Evolutionary conservation across 192 early-diverging fungal species (phyloP), one percentile per base, ranked within the genome.

Genomic region (Diversispora eburnea): DNA sequence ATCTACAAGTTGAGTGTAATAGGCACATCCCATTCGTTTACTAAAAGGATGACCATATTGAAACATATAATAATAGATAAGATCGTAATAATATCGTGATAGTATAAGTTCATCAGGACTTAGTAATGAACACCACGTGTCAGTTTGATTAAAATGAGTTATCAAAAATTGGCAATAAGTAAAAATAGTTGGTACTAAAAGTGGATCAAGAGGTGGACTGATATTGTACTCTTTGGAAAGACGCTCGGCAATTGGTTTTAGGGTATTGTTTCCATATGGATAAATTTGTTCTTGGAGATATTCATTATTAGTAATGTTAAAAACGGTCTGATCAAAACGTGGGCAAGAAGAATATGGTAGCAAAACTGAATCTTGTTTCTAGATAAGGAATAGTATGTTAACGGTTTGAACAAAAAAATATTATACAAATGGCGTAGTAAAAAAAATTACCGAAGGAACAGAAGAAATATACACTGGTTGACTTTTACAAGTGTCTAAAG

Each of bases 1-100:
- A n/a, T n/a, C n/a, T n/a, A n/a, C n/a, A n/a, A 46, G 42, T 64
- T 64, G 62, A 45, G 62, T 64, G 19, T 8, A n/a, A n/a, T 46
- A 64, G 8, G 15, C n/a, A 22, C 60, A 62, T 3, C 60, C 42
- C 8, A 62, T 0, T 62, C 15, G 8, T 42, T 41, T 0, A 42
- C 42, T 62, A 42, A 62, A 17, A 62, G 60, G 60, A 45, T 62
- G 0, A 25, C 60, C 60, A 62, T 62, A 45, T 41, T 9, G 17
- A 39, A 15, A 62, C n/a, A 5, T 3, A 19, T 43, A 62, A 62
- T 62, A 62, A 41, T 39, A 3, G 8, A 9, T 15, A 9, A 43
- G 22, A 62, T 41, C 15, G 13, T 15, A 62, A 62, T 62, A 62
- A 62, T 62, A 62, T 62, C 41, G 60, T 13, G 10, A 9, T 42